Evolutionary conservation across 179 eudicot genomes (phyloP).

Genomic region (Sideroxylon spinosum): DNA sequence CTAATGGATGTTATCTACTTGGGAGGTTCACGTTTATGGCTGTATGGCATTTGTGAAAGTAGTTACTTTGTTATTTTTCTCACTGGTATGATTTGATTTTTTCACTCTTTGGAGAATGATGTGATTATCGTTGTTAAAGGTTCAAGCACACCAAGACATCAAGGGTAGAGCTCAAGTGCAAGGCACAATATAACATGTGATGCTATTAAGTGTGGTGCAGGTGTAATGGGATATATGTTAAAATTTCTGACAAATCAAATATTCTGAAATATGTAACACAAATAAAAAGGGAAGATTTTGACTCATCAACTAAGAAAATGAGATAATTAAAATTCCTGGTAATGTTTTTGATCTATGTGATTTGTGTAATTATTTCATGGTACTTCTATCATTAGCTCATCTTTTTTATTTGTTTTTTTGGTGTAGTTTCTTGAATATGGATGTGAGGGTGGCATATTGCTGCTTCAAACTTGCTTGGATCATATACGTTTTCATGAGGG

Average conservation of each 20-base stretch:
- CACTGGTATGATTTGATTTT: not conserved
- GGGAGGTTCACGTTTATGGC: too few relatives aligned
- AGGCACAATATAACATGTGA: too few relatives aligned
- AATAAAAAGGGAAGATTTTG: too few relatives aligned
- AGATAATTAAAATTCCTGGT: not conserved
- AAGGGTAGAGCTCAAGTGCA: too few relatives aligned
- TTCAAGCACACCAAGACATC: not conserved
- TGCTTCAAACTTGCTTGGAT: constrained; percentile 53
- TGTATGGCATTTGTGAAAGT: too few relatives aligned
- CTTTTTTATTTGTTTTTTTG: not conserved
- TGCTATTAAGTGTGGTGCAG: too few relatives aligned
- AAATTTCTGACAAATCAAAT: too few relatives aligned
- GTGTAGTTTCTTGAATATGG: constrained; percentile 36
- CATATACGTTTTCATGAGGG: constrained; percentile 31
- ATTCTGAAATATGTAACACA: too few relatives aligned
- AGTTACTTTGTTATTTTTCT: too few relatives aligned
- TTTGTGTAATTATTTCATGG: not conserved
- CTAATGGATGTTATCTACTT: too few relatives aligned
- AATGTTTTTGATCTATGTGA: not conserved
- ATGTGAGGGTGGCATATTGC: constrained; percentile 41
- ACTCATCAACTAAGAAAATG: not conserved
- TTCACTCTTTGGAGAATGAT: not conserved
- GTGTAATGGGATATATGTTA: too few relatives aligned
- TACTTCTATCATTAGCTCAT: constrained; percentile 7
- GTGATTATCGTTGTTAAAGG: not conserved